Conservation (phyloP, 257 asterid genomes). For the Solanum ahanhuiri region DNA sequence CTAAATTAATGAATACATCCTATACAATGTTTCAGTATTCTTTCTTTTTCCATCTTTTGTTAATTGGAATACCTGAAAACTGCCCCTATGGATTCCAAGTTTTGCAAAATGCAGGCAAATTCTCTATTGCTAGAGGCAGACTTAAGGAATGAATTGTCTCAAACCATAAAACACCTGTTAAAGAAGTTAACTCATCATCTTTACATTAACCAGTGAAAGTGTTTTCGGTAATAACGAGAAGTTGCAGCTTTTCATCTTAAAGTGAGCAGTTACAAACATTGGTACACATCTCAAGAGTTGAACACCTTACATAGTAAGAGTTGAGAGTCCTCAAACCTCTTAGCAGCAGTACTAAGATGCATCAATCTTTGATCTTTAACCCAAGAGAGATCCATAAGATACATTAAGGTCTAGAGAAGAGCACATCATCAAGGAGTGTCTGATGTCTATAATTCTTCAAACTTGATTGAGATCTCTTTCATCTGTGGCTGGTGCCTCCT, state of each 20-base stretch:
- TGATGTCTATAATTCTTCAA: constrained; percentile 41
- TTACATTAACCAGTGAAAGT: background rate
- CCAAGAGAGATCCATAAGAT: background rate
- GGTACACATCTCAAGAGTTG: background rate
- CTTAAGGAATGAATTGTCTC: background rate
- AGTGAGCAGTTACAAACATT: background rate
- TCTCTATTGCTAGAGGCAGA: background rate
- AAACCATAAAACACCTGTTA: background rate
- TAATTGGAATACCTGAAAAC: no score
- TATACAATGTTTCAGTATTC: background rate
- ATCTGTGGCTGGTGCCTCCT: constrained; percentile 73
- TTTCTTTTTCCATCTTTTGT: background rate
- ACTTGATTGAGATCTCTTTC: constrained; percentile 54
- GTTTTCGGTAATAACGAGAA: background rate
- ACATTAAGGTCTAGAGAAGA: background rate
- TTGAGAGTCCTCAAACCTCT: background rate
- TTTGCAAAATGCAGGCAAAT: background rate
- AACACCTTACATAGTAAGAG: background rate
- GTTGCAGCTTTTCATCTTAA: background rate
- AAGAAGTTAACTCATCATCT: background rate
- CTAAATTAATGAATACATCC: background rate
- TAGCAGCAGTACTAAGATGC: background rate
- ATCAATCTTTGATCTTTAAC: background rate
- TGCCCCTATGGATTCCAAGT: background rate
- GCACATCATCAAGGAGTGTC: constrained; percentile 1